These are phyloP conservation scores for Noccaea bulbosa DNA, from an alignment of 345 rosid genomes.

Conservation along the genomic window DNA sequence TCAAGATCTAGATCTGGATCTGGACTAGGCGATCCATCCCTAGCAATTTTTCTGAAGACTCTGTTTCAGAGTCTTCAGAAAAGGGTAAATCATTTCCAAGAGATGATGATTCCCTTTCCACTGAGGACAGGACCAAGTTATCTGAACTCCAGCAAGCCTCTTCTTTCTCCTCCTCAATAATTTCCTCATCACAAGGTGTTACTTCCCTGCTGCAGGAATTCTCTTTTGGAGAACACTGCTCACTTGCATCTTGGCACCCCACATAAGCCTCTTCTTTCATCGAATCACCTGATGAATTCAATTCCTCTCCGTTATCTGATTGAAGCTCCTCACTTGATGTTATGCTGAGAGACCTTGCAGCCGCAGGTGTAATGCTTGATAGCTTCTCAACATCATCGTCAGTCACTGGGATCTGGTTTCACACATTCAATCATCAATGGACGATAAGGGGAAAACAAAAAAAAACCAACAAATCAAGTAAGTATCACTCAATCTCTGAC, in stretches of 20 bases:
- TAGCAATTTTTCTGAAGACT: slow-evolving; percentile 39
- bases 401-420: slow-evolving; percentile 57
- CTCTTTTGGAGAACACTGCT: slow-evolving; percentile 33
- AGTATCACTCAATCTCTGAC: slow-evolving; percentile 42
- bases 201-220: slow-evolving; percentile 37
- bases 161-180: slow-evolving; percentile 38
- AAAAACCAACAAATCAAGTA: slow-evolving; percentile 21
- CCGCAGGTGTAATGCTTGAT: slow-evolving; percentile 41
- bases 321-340: slow-evolving; percentile 30
- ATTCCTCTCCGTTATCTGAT: slow-evolving; percentile 21
- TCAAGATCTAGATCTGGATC: slow-evolving; percentile 28
- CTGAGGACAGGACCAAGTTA: slow-evolving; percentile 41
- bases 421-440: slow-evolving; percentile 37
- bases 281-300: slow-evolving; percentile 32
- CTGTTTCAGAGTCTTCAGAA: slow-evolving; percentile 49
- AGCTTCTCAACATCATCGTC: slow-evolving; percentile 47
- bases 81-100: slow-evolving; percentile 47
- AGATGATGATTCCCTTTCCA: slow-evolving; percentile 54
- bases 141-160: slow-evolving; percentile 37
- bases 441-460: not conserved
- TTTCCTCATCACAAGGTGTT: slow-evolving; percentile 44
- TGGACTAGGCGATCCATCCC: slow-evolving; percentile 38
- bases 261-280: slow-evolving; percentile 41
- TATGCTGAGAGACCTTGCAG: slow-evolving; percentile 30
- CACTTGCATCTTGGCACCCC: slow-evolving; percentile 32